Base-by-base conservation (phyloP, 2,329 filamentous ascomycete genomes). In the Sclerotinia spermophila region DNA sequence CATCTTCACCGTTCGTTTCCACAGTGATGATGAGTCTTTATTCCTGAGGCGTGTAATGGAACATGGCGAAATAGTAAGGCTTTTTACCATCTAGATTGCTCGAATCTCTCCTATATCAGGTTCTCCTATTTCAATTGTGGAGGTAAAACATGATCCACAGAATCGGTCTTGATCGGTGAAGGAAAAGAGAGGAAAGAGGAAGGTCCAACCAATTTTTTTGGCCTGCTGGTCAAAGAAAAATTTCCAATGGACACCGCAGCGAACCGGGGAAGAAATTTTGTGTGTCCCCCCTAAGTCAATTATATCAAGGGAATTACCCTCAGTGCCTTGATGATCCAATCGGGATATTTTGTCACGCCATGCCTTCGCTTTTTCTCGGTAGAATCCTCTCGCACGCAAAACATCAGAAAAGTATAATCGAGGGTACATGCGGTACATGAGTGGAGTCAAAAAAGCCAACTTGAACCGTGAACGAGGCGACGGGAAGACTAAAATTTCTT, bases 391-490 rank as follows among this genome's bases (percentile, higher is more conserved):
- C 2, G 61, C 8, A 64, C 61, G 61, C 61, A 51, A 51, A 64
- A 64, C 61, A 64, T 64, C 44, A 35, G 24, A 60, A 65, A 40
- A 65, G 61, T 38, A 30, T 30, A 65, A 51, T 65, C 45, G 61
- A 65, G 45, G 61, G 44, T 65, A 53, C 30, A 65, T 65, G 33
- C 61, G 61, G 61, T 65, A 65, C 21, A 65, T 51, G 61, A 65
- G 61, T 65, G 61, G 61, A 65, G 30, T 59, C n/a, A n/a, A 38
- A 0, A n/a, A 11, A 62, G 11, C 33, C 33, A 33, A 62, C 17
- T 61, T 44, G 40, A 27, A 35, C 42, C 60, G 30, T 48, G 60
- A 17, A 30, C 21, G 42, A 48, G 48, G 42, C 13, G 21, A 45
- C 61, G 61, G 61, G 33, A 64, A 64, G 61, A 7, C 27, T 38